Evolutionary conservation across 2,329 filamentous ascomycete species (phyloP), one percentile per base, ranked within the genome.

Genomic region (Massarina eburnea): DNA sequence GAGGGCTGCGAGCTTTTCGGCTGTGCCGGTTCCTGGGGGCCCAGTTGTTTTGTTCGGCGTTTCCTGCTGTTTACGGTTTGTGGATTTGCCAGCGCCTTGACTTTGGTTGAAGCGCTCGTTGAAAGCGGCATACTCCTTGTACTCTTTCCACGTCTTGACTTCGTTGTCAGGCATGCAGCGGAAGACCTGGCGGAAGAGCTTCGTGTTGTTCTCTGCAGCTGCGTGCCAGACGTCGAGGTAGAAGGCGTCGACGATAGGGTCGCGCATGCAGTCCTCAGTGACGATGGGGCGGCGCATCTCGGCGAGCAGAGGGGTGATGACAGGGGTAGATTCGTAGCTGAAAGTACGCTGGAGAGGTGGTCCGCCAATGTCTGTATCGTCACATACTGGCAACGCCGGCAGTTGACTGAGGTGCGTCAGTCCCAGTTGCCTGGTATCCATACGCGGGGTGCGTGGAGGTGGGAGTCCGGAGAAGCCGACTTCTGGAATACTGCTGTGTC

Each of bases 91-190:
- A 56, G 74, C 58, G 59, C 76, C 68, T 76, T 89, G 70, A 59
- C 80, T 71, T 58, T 87, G 84, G 45, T 82, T 80, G 75, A 99
- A 96, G 36, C 84, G 82, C 55, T 87, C 83, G 15, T 80, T 79
- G 66, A 96, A 97, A 4, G 84, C 80, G 43, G 82, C 79, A 63
- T 88, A 95, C 55, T 95, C 87, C 52, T 89, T 86, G 71, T 99
- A 99, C 53, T 95, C 88, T 55, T 88, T 85, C 94, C 94, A 99
- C 34, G 88, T 92, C 53, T 84, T 86, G 20, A 96, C 94, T 64
- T 96, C 90, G 41, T 85, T 96, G 67, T 99, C 94, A 1, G 94
- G 94, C 88, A 95, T 95, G 71, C 91, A 96, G 37, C 91, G 85
- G 76, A 99, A 99, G 8, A 99, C 92, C 50, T 88, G 84, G 24